These are phyloP conservation scores for Salix udensis DNA, from an alignment of 345 rosid species.

Conservation along the genomic window DNA sequence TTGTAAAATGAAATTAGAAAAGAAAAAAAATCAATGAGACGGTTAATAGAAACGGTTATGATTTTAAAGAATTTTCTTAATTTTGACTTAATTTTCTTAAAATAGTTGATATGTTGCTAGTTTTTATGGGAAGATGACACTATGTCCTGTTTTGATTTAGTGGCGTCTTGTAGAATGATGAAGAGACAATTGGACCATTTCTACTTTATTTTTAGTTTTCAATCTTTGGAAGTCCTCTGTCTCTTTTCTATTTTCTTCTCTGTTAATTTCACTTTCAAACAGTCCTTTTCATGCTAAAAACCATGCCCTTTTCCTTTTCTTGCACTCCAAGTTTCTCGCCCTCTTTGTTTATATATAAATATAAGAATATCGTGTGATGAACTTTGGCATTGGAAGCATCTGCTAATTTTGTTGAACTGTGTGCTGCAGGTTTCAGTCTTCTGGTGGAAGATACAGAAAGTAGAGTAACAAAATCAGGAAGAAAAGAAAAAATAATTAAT, in stretches of 20 bases:
- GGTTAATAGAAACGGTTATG: no score
- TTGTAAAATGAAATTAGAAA: no score
- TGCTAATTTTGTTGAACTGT: neutral
- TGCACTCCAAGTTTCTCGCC: neutral
- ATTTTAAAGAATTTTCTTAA: no score
- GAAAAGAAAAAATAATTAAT: neutral
- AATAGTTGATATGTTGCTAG: no score
- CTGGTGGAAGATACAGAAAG: neutral
- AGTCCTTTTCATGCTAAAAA: neutral
- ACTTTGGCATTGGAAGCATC: no score
- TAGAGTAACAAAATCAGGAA: neutral
- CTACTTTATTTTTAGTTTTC: neutral
- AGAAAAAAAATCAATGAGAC: no score
- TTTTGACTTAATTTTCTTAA: no score
- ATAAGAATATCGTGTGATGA: neutral
- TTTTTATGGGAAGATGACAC: no score
- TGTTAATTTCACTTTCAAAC: constrained; percentile 1
- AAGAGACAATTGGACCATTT: neutral
- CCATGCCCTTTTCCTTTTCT: neutral
- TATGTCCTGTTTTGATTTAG: no score
- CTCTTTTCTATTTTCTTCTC: neutral
- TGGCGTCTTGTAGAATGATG: no score
- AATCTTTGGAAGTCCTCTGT: no score
- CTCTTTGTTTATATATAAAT: neutral
- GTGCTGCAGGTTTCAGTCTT: neutral